A percentile compares a stretch with the other conserved stretches of the same genome.
Conservation (phyloP, 2,329 filamentous ascomycete genomes). For the Trichoderma sp. region DNA sequence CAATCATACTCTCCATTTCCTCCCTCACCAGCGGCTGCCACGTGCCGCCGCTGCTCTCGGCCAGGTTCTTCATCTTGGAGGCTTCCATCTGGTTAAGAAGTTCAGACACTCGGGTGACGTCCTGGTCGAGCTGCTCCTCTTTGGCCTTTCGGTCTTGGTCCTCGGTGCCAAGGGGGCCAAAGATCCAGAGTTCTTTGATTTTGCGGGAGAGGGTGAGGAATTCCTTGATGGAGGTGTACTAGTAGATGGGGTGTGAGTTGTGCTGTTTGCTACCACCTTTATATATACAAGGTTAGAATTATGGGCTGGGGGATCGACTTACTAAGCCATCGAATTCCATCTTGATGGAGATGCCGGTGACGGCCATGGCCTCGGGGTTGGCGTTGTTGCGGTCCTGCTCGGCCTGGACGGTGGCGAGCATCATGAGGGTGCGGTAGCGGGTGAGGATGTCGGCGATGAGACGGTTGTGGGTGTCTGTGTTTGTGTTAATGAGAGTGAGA, state of each 20-base stretch:
- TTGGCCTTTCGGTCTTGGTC: constrained; percentile 43
- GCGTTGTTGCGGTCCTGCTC: constrained; percentile 46
- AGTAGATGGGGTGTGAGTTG: background rate
- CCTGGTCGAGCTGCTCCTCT: constrained; percentile 43
- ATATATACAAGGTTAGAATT: background rate
- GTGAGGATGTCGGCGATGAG: constrained; percentile 51
- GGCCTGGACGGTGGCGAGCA: constrained; percentile 49
- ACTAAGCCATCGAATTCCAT: constrained; percentile 52
- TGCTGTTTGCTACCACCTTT: background rate
- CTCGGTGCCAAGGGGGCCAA: constrained; percentile 47
- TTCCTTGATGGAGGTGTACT: constrained; percentile 52
- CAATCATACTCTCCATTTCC: constrained; percentile 24
- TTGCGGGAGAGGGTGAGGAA: constrained; percentile 49
- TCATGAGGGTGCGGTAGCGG: constrained; percentile 49
- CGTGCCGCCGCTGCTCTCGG: constrained; percentile 42
- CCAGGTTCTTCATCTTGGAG: constrained; percentile 41
- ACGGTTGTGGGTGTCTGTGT: constrained; percentile 50
- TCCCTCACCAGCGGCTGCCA: constrained; percentile 41
- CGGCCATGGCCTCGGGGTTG: constrained; percentile 48
- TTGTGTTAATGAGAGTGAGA: constrained; percentile 13
- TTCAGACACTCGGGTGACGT: constrained; percentile 43
- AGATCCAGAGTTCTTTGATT: constrained; percentile 53
- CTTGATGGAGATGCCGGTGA: constrained; percentile 50
- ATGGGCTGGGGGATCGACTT: constrained; percentile 10
- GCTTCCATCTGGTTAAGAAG: constrained; percentile 45